phyloP scores from a whole-genome alignment of 768 basidiomycete species.

The Gloeostereum incarnatum region DNA sequence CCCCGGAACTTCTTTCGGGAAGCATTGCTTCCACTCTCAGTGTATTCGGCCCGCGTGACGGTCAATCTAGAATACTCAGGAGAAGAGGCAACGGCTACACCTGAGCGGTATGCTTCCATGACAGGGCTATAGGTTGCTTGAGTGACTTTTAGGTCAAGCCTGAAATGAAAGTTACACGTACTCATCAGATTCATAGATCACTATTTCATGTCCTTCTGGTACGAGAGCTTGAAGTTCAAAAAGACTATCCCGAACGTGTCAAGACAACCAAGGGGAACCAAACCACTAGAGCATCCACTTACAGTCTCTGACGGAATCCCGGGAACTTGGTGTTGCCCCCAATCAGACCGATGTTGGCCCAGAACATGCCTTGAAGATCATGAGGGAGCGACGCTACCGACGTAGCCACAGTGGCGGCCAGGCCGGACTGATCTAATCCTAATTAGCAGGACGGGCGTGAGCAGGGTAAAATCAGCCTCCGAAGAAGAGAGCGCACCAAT shows the following conservation, averaged over 20 bases:
- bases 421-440: slow-evolving; percentile 77
- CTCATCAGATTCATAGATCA: slow-evolving; percentile 66
- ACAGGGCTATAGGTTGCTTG: slow-evolving; percentile 35
- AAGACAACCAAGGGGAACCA: slow-evolving; percentile 8
- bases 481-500: slow-evolving; percentile 51
- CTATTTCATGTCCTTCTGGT: slow-evolving; percentile 72
- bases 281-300: slow-evolving; percentile 18
- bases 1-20: slow-evolving; percentile 67
- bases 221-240: slow-evolving; percentile 72
- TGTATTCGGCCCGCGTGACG: slow-evolving; percentile 77
- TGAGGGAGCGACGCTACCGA: slow-evolving; percentile 70
- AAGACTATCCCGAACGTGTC: slow-evolving; percentile 29
- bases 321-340: slow-evolving; percentile 76
- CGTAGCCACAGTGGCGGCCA: slow-evolving; percentile 65
- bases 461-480: slow-evolving; percentile 7
- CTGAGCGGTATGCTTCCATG: slow-evolving; percentile 56
- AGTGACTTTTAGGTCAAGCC: neutral
- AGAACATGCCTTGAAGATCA: slow-evolving; percentile 89
- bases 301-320: slow-evolving; percentile 74
- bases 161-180: slow-evolving; percentile 26
- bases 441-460: slow-evolving; percentile 14
- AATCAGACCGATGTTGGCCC: slow-evolving; percentile 86
- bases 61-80: slow-evolving; percentile 41
- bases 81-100: slow-evolving; percentile 44
- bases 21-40: slow-evolving; percentile 71